Percentiles rank a stretch among this genome's conserved stretches.
Evolutionary conservation across 352 stramenopile genomes (phyloP).

Genomic region (Pythium sp.): DNA sequence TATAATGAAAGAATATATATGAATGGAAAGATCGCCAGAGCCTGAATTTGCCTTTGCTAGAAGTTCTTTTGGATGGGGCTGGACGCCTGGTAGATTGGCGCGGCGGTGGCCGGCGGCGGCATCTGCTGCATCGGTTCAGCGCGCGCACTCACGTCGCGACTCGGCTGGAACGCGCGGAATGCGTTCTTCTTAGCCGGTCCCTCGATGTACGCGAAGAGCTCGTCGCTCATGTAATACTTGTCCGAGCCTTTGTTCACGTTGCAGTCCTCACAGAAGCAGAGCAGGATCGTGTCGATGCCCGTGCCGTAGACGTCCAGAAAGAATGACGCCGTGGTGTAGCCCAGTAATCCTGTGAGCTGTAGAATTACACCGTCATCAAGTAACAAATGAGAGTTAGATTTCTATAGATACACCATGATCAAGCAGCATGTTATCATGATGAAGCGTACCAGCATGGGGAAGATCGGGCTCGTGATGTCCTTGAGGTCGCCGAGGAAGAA

Average conservation of each 20-base stretch:
- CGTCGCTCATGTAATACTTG: slow-evolving; percentile 84
- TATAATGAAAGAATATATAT: neutral
- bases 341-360: slow-evolving; percentile 61
- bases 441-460: slow-evolving; percentile 61
- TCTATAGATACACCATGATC: neutral
- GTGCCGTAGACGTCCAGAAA: slow-evolving; percentile 84
- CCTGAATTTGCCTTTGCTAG: neutral
- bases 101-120: slow-evolving; percentile 24
- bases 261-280: slow-evolving; percentile 87
- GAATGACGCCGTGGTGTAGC: slow-evolving; percentile 68
- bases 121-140: slow-evolving; percentile 7
- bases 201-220: slow-evolving; percentile 78
- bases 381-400: neutral
- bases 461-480: slow-evolving; percentile 68
- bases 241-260: slow-evolving; percentile 74
- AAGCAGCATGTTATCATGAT: neutral
- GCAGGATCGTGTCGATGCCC: slow-evolving; percentile 82
- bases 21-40: neutral
- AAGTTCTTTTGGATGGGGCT: slow-evolving; percentile 15
- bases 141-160: slow-evolving; percentile 17
- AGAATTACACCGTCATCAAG: neutral
- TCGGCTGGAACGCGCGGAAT: slow-evolving; percentile 54
- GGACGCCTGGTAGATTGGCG: slow-evolving; percentile 26
- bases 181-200: slow-evolving; percentile 75
- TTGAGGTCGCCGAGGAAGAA: slow-evolving; percentile 77